phyloP scores from a whole-genome alignment of 768 basidiomycete genomes.

The Mycena rebaudengoi region DNA sequence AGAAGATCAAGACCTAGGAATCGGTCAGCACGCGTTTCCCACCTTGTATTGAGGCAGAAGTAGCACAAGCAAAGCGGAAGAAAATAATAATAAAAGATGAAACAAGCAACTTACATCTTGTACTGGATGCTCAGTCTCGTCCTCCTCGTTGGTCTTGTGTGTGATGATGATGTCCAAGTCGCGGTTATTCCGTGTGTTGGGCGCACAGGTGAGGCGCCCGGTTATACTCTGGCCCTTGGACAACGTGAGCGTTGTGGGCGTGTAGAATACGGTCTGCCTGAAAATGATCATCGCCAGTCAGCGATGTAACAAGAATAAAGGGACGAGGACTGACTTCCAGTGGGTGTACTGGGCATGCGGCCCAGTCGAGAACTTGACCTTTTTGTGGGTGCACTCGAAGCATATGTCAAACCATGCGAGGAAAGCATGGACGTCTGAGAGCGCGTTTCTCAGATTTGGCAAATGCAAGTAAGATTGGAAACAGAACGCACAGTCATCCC shows the following conservation, averaged over 20 bases:
- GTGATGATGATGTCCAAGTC: constrained; percentile 91
- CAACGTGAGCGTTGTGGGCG: constrained; percentile 77
- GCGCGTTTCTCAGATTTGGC: constrained; percentile 4
- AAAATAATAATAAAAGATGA: constrained; percentile 20
- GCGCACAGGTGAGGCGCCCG: constrained; percentile 80
- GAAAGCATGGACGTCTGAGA: constrained; percentile 93
- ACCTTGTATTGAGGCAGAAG: constrained; percentile 33
- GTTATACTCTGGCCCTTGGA: constrained; percentile 74
- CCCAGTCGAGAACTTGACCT: constrained; percentile 95
- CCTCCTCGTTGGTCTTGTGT: constrained; percentile 60
- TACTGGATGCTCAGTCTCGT: constrained; percentile 63
- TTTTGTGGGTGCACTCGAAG: constrained; percentile 96
- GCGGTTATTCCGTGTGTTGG: constrained; percentile 92
- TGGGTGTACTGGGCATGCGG: constrained; percentile 97
- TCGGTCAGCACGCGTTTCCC: constrained; percentile 50
- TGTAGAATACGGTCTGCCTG: constrained; percentile 99
- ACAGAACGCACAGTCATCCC: constrained; percentile 85
- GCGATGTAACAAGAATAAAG: neutral
- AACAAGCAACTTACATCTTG: constrained; percentile 79
- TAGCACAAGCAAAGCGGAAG: constrained; percentile 23
- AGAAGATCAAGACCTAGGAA: constrained; percentile 61
- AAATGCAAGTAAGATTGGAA: neutral
- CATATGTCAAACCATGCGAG: constrained; percentile 98
- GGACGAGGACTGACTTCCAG: constrained; percentile 81
- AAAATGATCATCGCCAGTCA: neutral